These are phyloP conservation scores for Cucurbita moschata DNA, from an alignment of 306 rosid genomes.

Conservation along the genomic window DNA sequence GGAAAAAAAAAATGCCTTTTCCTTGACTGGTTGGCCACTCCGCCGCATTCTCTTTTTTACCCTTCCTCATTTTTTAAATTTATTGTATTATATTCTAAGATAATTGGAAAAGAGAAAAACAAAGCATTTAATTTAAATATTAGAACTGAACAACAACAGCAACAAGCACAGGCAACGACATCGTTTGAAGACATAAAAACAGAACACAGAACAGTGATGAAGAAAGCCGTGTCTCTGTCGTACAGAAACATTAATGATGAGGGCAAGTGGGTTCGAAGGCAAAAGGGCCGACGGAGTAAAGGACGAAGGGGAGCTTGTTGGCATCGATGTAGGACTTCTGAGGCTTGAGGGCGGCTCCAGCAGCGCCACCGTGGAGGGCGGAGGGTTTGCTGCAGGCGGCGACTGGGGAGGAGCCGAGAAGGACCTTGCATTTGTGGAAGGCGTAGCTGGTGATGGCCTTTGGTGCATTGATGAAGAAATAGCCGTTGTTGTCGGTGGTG, in stretches of 20 bases:
- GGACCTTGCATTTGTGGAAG: slow-evolving; percentile 46
- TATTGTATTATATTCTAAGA: too few relatives aligned
- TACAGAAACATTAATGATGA: background rate
- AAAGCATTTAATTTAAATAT: background rate
- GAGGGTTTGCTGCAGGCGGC: slow-evolving; percentile 31
- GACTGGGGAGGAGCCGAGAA: slow-evolving; percentile 31
- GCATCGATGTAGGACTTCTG: slow-evolving; percentile 24
- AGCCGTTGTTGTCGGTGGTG: slow-evolving; percentile 57
- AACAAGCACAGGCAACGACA: background rate
- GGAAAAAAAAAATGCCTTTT: background rate
- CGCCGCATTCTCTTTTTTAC: background rate
- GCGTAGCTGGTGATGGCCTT: slow-evolving; percentile 55
- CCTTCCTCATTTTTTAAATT: background rate
- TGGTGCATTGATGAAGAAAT: slow-evolving; percentile 52
- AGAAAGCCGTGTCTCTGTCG: too few relatives aligned
- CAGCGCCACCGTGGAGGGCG: slow-evolving; percentile 38
- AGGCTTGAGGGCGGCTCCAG: slow-evolving; percentile 36
- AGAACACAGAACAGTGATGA: background rate
- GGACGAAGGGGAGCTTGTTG: slow-evolving; percentile 30
- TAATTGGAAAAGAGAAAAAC: background rate
- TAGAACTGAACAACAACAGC: background rate
- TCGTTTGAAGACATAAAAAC: background rate
- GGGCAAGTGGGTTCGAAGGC: slow-evolving; percentile 67
- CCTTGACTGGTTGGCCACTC: background rate
- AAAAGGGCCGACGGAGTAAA: slow-evolving; percentile 62